A percentile compares a stretch with the other conserved stretches of the same genome.
phyloP scores from a whole-genome alignment of 2,329 filamentous ascomycete genomes.

The Cladosporium halotolerans region DNA sequence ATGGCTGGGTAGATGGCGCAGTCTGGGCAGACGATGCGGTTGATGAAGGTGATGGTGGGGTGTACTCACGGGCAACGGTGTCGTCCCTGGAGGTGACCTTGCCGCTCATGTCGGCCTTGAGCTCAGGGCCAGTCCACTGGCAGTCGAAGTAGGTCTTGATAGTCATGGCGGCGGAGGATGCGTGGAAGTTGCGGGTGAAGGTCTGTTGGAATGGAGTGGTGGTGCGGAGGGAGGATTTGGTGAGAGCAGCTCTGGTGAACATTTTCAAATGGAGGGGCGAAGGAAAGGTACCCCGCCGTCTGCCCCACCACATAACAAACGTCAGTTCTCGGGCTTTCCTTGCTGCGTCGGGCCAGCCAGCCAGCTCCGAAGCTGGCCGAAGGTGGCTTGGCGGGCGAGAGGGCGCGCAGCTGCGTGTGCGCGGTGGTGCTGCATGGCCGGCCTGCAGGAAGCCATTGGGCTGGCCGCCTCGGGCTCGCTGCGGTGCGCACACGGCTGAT shows the following conservation, averaged over 20 bases:
- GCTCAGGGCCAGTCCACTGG: slow-evolving; percentile 55
- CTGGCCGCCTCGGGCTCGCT: not conserved
- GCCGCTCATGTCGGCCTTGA: slow-evolving; percentile 54
- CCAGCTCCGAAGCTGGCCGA: not conserved
- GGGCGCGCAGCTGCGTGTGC: no score
- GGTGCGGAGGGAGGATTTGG: slow-evolving; percentile 11
- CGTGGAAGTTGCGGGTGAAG: slow-evolving; percentile 51
- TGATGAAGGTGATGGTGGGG: slow-evolving; percentile 11
- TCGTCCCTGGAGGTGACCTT: slow-evolving; percentile 41
- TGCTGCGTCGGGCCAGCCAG: not conserved
- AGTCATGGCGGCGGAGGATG: slow-evolving; percentile 68
- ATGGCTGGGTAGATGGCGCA: slow-evolving; percentile 1
- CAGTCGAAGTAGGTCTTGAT: slow-evolving; percentile 68
- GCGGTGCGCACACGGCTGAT: not conserved
- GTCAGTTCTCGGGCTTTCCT: not conserved
- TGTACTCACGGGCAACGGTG: slow-evolving; percentile 53
- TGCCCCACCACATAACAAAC: not conserved
- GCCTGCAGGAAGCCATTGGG: no score
- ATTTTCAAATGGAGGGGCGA: slow-evolving; percentile 13
- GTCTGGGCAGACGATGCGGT: slow-evolving; percentile 12
- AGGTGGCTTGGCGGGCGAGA: not conserved
- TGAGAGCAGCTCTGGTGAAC: slow-evolving; percentile 16
- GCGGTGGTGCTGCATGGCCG: no score
- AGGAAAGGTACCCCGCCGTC: not conserved
- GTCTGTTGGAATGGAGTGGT: slow-evolving; percentile 23